Conservation (phyloP, 129 eudicot species). For the Scalesia atractyloides region DNA sequence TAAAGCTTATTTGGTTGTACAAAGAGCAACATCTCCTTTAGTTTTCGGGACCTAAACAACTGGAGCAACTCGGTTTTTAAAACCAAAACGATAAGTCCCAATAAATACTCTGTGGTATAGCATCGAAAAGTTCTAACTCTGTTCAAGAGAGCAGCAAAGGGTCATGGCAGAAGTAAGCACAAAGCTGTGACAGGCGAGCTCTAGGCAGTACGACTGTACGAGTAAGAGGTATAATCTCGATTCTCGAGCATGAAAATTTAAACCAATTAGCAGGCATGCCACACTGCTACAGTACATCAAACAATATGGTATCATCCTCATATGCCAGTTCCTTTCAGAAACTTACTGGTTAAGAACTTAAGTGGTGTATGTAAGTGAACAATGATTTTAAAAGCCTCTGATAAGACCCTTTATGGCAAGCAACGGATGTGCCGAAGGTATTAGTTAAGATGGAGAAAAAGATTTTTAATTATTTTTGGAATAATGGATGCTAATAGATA, state of each 20-base stretch:
- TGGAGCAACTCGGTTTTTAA: too few relatives aligned
- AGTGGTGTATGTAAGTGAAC: background rate
- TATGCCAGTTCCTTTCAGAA: too few relatives aligned
- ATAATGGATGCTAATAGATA: background rate
- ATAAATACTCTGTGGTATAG: background rate
- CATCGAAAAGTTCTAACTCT: background rate
- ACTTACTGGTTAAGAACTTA: background rate
- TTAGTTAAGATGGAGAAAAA: background rate
- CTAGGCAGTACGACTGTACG: background rate
- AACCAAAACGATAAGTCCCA: background rate
- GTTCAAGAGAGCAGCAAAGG: constrained; percentile 7
- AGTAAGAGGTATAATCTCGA: background rate
- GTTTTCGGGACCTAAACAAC: too few relatives aligned
- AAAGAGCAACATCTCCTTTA: too few relatives aligned
- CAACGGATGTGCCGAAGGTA: background rate
- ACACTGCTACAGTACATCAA: too few relatives aligned
- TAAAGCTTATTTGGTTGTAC: too few relatives aligned
- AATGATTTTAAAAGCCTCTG: background rate
- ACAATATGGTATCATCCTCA: too few relatives aligned
- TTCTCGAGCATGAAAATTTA: background rate
- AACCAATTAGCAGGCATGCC: background rate
- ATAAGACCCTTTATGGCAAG: background rate
- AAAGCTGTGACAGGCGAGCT: background rate
- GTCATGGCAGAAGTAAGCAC: background rate
- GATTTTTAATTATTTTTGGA: background rate